These are phyloP conservation scores for Leishmania major DNA, from an alignment of 208 protist species.

Conservation along the genomic window DNA sequence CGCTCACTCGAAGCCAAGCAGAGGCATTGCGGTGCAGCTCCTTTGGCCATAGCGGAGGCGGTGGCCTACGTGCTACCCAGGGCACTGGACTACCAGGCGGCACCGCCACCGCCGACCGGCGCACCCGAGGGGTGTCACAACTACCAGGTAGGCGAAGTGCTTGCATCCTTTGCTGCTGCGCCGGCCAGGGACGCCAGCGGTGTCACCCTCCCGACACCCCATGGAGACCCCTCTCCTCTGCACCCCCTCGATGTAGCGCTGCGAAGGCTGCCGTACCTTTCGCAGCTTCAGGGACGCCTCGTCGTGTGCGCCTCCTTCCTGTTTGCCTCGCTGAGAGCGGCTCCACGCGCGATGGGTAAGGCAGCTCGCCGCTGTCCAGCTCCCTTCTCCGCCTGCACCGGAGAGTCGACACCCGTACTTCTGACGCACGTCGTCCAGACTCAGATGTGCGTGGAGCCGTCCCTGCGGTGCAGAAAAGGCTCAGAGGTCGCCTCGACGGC, in stretches of 20 bases:
- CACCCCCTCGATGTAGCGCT: constrained; percentile 11
- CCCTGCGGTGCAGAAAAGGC: too few species aligned
- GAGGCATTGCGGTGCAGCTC: neutral
- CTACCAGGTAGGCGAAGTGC: constrained; percentile 3
- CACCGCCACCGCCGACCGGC: neutral
- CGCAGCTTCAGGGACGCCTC: constrained; percentile 11
- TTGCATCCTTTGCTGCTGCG: constrained; percentile 5
- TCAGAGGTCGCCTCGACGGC: neutral
- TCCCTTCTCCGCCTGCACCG: neutral
- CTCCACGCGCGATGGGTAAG: neutral
- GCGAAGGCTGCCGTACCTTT: constrained; percentile 9
- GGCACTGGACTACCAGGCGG: neutral
- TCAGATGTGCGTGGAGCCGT: neutral
- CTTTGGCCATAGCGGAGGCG: neutral
- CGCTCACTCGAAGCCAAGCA: neutral
- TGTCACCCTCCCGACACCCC: neutral
- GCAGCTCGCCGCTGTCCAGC: neutral
- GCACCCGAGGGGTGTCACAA: neutral
- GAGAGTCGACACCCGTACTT: neutral
- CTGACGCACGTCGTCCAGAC: neutral
- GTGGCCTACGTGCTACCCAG: neutral
- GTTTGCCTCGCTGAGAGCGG: neutral
- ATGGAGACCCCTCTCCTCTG: neutral
- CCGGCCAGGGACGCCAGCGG: neutral
- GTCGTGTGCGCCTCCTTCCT: constrained; percentile 20